phyloP scores from a whole-genome alignment of 176 grass and related monocot species.

The Oryza glumipatula region DNA sequence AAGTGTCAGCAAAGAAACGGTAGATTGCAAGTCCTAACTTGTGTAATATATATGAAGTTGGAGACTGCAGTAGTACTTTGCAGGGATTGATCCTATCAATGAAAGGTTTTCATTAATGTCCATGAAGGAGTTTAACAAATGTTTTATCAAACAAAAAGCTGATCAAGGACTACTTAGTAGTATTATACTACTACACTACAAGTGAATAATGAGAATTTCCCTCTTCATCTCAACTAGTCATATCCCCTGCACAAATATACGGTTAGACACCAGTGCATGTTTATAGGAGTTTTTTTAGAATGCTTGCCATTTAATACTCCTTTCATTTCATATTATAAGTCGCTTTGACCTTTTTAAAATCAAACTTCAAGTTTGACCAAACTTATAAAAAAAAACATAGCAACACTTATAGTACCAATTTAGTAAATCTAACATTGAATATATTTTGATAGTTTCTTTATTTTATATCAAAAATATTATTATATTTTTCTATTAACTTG shows the following conservation, averaged over 20 bases:
- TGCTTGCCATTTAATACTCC: neutral
- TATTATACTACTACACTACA: neutral
- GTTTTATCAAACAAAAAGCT: slow-evolving; percentile 22
- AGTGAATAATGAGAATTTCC: neutral
- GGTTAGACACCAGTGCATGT: neutral
- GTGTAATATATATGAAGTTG: neutral
- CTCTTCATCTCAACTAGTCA: slow-evolving; percentile 18
- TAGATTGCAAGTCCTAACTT: slow-evolving; percentile 7
- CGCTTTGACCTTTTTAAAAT: too few species aligned
- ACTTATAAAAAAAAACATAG: too few species aligned
- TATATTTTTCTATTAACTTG: too few species aligned
- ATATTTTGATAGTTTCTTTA: too few species aligned
- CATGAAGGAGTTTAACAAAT: slow-evolving; percentile 12
- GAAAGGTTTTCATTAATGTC: neutral
- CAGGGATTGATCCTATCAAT: neutral
- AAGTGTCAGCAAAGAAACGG: slow-evolving; percentile 21
- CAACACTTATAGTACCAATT: too few species aligned
- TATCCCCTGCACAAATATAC: neutral
- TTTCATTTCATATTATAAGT: too few species aligned
- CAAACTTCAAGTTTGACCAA: too few species aligned
- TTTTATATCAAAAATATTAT: too few species aligned
- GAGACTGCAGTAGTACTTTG: neutral
- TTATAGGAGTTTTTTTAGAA: neutral
- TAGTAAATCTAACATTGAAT: too few species aligned
- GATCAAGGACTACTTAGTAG: neutral